phyloP scores from a whole-genome alignment of 192 early-diverging fungal genomes.

The Backusella psychrophila region DNA sequence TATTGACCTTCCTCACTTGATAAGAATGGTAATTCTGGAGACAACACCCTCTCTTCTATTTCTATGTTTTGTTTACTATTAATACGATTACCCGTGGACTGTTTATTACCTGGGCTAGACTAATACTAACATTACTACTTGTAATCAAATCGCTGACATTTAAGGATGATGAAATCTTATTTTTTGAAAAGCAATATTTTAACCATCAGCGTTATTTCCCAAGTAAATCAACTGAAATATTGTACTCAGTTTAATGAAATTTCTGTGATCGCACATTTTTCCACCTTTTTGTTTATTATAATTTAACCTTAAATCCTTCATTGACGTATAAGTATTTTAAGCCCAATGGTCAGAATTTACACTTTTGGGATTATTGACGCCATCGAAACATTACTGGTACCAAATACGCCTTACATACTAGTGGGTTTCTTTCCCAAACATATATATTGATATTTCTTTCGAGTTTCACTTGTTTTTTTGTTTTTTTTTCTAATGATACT shows the following conservation, averaged over 20 bases:
- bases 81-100: background rate
- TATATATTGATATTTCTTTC: background rate
- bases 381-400: slow-evolving; percentile 59
- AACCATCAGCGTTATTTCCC: no score
- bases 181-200: no score
- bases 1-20: background rate
- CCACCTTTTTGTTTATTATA: background rate
- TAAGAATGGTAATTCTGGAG: background rate
- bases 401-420: background rate
- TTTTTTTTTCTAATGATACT: slow-evolving; percentile 79
- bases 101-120: background rate
- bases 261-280: background rate
- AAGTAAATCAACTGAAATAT: no score
- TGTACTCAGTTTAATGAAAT: background rate
- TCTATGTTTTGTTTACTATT: background rate
- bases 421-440: background rate
- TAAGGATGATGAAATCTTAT: background rate
- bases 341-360: slow-evolving; percentile 73
- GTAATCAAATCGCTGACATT: background rate
- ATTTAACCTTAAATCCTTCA: background rate
- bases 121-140: background rate
- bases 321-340: background rate
- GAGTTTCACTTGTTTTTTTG: background rate
- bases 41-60: background rate
- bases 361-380: slow-evolving; percentile 91